Percentiles rank a stretch among this genome's conserved stretches.
Evolutionary conservation across 306 rosid species (phyloP).

Genomic region (Castanea mollissima): DNA sequence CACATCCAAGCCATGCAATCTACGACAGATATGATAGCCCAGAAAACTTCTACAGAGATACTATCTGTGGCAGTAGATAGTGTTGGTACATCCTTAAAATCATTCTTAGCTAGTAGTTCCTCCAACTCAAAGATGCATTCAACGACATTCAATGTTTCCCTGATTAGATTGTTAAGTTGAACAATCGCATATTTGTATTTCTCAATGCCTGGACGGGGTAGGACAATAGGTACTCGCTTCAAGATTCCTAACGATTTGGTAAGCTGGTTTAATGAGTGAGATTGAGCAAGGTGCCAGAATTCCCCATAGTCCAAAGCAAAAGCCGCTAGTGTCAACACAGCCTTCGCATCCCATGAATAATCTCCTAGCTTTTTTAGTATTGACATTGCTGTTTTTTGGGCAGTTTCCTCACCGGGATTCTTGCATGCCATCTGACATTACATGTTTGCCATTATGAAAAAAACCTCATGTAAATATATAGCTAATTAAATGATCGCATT

Average conservation of each 20-base stretch:
- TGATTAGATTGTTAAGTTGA: slow-evolving; percentile 36
- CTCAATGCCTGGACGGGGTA: not conserved
- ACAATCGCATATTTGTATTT: slow-evolving; percentile 27
- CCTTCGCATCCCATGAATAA: slow-evolving; percentile 54
- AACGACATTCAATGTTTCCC: slow-evolving; percentile 32
- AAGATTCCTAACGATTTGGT: slow-evolving; percentile 43
- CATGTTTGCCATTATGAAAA: no score
- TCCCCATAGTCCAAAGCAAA: slow-evolving; percentile 55
- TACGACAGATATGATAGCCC: slow-evolving; percentile 37
- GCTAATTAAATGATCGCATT: no score
- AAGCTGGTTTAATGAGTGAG: slow-evolving; percentile 28
- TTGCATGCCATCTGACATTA: slow-evolving; percentile 43
- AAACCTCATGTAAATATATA: no score
- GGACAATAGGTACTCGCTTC: slow-evolving; percentile 34
- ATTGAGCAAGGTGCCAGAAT: slow-evolving; percentile 51
- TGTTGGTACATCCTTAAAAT: slow-evolving; percentile 19
- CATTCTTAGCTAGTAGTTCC: slow-evolving; percentile 20
- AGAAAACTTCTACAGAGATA: slow-evolving; percentile 35
- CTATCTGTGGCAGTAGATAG: slow-evolving; percentile 20
- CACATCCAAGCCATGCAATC: slow-evolving; percentile 34
- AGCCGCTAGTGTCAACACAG: slow-evolving; percentile 47
- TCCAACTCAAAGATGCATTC: slow-evolving; percentile 34
- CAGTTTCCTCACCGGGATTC: slow-evolving; percentile 27
- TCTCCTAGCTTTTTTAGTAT: slow-evolving; percentile 38
- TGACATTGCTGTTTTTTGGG: slow-evolving; percentile 36